These are phyloP conservation scores for Neurospora crassa DNA, from an alignment of 2,329 filamentous ascomycete genomes.

Conservation along the genomic window DNA sequence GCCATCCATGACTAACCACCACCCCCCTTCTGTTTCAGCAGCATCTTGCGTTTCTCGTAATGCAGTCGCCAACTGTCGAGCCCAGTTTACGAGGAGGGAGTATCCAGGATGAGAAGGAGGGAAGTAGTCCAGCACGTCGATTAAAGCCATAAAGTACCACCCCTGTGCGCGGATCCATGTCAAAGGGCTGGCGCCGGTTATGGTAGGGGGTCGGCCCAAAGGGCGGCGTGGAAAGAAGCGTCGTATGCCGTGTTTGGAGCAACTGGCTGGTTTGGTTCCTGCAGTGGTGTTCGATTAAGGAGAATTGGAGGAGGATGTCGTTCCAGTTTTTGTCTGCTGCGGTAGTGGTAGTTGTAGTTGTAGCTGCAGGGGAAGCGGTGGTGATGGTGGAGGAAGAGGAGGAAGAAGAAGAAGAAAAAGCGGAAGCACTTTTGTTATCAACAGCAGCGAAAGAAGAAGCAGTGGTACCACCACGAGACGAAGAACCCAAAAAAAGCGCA, in stretches of 20 bases:
- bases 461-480: slow-evolving; percentile 25
- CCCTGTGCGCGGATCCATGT: slow-evolving; percentile 46
- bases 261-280: slow-evolving; percentile 24
- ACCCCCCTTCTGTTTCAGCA: slow-evolving; percentile 36
- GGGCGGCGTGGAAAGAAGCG: neutral
- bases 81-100: slow-evolving; percentile 27
- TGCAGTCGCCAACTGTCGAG: slow-evolving; percentile 30
- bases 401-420: too few species aligned
- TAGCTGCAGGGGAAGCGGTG: too few species aligned
- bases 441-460: too few species aligned
- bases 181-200: slow-evolving; percentile 39
- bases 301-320: slow-evolving; percentile 35
- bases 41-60: slow-evolving; percentile 32
- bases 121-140: slow-evolving; percentile 39
- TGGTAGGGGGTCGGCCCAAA: slow-evolving; percentile 35
- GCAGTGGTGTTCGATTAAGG: slow-evolving; percentile 34
- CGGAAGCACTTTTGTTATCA: too few species aligned
- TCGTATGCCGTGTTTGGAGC: slow-evolving; percentile 41
- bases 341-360: too few species aligned
- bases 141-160: slow-evolving; percentile 43
- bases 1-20: slow-evolving; percentile 49
- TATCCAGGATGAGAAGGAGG: slow-evolving; percentile 26
- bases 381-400: too few species aligned
- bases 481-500: slow-evolving; percentile 24
- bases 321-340: slow-evolving; percentile 21